Conservation (phyloP, 345 rosid genomes). For the Syzygium oleosum region DNA sequence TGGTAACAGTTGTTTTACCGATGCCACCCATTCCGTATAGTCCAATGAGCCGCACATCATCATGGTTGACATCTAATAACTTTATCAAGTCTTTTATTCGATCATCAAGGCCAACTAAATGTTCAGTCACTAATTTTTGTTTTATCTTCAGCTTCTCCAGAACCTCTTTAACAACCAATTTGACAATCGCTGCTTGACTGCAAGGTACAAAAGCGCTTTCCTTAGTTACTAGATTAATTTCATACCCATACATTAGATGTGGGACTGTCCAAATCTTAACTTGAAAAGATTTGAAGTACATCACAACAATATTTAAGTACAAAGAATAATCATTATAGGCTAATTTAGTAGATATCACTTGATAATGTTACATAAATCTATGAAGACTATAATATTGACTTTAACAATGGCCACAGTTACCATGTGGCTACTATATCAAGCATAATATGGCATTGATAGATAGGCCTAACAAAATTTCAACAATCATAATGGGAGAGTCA, state of each 20-base stretch:
- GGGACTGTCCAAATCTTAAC: background rate
- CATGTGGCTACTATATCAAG: background rate
- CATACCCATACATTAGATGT: background rate
- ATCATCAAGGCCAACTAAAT: background rate
- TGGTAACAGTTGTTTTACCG: background rate
- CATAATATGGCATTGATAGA: background rate
- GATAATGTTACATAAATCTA: background rate
- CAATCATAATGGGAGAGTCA: background rate
- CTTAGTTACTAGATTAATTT: background rate
- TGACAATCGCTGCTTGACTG: fast-evolving
- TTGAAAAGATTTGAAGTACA: background rate
- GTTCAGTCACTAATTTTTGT: background rate
- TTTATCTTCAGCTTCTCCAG: background rate
- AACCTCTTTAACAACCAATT: fast-evolving
- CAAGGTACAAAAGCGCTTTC: background rate
- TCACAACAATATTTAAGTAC: background rate
- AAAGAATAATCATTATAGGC: background rate
- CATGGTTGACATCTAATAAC: background rate
- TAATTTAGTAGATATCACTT: background rate
- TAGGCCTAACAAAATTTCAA: background rate
- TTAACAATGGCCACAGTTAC: background rate
- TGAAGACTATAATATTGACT: background rate
- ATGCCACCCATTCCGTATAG: background rate
- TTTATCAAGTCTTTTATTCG: background rate
- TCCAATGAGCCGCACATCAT: background rate